Evolutionary conservation across 2,329 filamentous ascomycete species (phyloP).

Genomic region (Aureobasidium melanogenum): DNA sequence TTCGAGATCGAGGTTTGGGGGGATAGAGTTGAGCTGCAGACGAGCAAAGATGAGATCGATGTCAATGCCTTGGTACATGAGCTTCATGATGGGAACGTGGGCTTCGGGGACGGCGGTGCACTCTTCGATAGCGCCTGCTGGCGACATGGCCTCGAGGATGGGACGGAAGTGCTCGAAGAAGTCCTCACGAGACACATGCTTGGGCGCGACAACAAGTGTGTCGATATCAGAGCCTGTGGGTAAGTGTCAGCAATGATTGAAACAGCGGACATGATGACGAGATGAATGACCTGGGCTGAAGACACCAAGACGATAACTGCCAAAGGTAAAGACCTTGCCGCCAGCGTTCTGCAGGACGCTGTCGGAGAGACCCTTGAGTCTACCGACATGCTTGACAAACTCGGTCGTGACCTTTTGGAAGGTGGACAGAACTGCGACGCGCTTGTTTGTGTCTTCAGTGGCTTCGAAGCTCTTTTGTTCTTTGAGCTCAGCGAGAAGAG

Average conservation of each 20-base stretch:
- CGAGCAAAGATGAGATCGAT: slow-evolving; percentile 75
- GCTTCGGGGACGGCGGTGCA: slow-evolving; percentile 80
- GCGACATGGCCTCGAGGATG: slow-evolving; percentile 66
- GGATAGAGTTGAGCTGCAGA: slow-evolving; percentile 33
- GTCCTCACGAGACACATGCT: slow-evolving; percentile 78
- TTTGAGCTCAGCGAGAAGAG: slow-evolving; percentile 75
- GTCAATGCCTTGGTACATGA: slow-evolving; percentile 82
- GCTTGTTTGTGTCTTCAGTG: slow-evolving; percentile 70
- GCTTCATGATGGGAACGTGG: slow-evolving; percentile 95
- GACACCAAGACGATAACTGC: slow-evolving; percentile 89
- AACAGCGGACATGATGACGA: neutral
- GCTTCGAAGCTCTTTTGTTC: slow-evolving; percentile 87
- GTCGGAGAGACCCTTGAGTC: slow-evolving; percentile 63
- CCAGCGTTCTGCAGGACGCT: slow-evolving; percentile 74
- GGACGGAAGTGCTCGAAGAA: slow-evolving; percentile 88
- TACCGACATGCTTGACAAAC: slow-evolving; percentile 76
- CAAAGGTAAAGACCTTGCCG: slow-evolving; percentile 91
- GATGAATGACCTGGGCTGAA: slow-evolving; percentile 59
- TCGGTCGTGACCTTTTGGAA: slow-evolving; percentile 74
- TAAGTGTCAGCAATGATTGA: neutral
- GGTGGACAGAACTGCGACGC: slow-evolving; percentile 68
- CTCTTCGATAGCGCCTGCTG: slow-evolving; percentile 71
- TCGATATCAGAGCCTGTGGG: slow-evolving; percentile 83
- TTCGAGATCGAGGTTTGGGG: slow-evolving; percentile 60
- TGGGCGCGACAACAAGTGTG: slow-evolving; percentile 84